phyloP scores from a whole-genome alignment of 495 filamentous ascomycete genomes.

The Xeromyces bisporus region DNA sequence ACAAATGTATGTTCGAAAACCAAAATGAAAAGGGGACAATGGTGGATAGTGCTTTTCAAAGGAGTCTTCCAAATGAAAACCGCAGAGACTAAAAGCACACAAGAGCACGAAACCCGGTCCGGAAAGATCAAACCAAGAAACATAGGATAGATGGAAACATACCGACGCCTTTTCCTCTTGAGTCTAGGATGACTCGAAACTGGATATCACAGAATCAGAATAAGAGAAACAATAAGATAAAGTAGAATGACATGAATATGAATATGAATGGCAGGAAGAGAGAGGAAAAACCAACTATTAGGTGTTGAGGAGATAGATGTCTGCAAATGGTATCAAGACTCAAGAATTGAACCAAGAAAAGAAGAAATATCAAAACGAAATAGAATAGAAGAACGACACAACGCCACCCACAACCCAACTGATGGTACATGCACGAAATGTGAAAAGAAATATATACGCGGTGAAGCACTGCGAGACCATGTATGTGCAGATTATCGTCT shows the following conservation, averaged over 20 bases:
- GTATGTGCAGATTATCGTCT: neutral
- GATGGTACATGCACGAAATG: slow-evolving; percentile 23
- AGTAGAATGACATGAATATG: slow-evolving; percentile 1
- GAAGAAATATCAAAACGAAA: slow-evolving; percentile 4
- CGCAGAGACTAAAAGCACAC: too few species aligned
- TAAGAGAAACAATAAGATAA: neutral
- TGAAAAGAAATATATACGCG: slow-evolving; percentile 9
- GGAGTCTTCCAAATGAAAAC: too few species aligned
- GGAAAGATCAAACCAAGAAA: neutral
- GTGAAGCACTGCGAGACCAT: slow-evolving; percentile 21
- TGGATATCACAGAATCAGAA: slow-evolving; percentile 1
- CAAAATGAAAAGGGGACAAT: too few species aligned
- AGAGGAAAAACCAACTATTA: slow-evolving; percentile 1
- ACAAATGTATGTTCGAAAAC: too few species aligned
- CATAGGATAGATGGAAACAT: too few species aligned
- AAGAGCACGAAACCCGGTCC: too few species aligned
- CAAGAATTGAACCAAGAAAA: neutral
- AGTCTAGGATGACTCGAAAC: neutral
- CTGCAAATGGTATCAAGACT: neutral
- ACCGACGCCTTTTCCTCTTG: too few species aligned
- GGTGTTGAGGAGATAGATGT: neutral
- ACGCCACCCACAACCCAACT: too few species aligned
- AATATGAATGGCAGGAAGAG: slow-evolving; percentile 4
- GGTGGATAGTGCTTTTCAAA: too few species aligned
- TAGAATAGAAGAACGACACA: too few species aligned